phyloP scores from a whole-genome alignment of 176 grass and related monocot species.

The Tuctoria greenei region DNA sequence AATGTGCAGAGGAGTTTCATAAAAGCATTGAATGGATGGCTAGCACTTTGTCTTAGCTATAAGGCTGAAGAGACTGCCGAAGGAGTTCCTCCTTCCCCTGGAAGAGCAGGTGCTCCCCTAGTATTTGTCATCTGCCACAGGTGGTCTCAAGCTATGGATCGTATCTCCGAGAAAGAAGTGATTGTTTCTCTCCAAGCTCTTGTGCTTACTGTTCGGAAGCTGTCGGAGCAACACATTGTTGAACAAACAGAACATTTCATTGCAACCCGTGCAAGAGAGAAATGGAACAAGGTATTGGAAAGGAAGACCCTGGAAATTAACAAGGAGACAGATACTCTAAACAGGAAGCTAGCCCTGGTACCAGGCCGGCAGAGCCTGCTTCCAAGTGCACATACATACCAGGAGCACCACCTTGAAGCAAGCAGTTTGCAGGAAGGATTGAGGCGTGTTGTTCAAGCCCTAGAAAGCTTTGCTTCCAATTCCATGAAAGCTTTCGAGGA shows the following conservation, averaged over 20 bases:
- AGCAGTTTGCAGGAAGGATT: conserved; percentile 60
- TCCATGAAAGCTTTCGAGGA: conserved; percentile 58
- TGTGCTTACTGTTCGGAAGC: conserved; percentile 44
- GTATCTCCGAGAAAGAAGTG: conserved; percentile 66
- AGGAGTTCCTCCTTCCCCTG: conserved; percentile 65
- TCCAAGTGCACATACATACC: conserved; percentile 27
- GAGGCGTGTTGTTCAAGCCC: conserved; percentile 47
- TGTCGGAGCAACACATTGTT: conserved; percentile 48
- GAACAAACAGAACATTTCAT: conserved; percentile 57
- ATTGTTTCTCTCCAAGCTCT: conserved; percentile 62
- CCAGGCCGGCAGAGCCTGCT: conserved; percentile 55
- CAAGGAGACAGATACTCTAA: conserved; percentile 71
- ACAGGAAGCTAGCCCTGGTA: conserved; percentile 70
- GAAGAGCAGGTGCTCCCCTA: conserved; percentile 68
- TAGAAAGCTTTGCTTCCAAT: conserved; percentile 54
- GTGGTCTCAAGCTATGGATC: conserved; percentile 83
- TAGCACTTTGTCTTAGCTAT: conserved; percentile 70
- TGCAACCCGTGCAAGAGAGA: conserved; percentile 59
- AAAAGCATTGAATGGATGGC: conserved; percentile 89
- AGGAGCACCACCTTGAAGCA: conserved; percentile 33
- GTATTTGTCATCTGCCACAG: conserved; percentile 78
- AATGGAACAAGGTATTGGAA: conserved; percentile 59
- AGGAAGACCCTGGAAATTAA: conserved; percentile 67
- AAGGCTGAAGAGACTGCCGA: conserved; percentile 53
- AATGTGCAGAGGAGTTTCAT: conserved; percentile 76